phyloP scores from a whole-genome alignment of 768 basidiomycete genomes.

The Hericium erinaceus region DNA sequence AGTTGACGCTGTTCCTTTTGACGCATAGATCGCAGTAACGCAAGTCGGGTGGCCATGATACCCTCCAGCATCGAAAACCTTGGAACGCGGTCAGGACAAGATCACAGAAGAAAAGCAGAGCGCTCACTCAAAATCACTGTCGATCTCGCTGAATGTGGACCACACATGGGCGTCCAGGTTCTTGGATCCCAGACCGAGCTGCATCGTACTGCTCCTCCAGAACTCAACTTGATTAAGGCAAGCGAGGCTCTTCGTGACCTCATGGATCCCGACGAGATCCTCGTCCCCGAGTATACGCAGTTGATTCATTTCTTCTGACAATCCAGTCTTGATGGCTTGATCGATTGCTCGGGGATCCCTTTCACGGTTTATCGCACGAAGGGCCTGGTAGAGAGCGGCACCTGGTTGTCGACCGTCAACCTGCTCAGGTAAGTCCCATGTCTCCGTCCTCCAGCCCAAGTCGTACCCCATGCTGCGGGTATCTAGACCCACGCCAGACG shows the following conservation, averaged over 20 bases:
- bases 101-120: background rate
- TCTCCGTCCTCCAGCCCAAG: conserved; percentile 89
- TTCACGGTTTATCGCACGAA: conserved; percentile 78
- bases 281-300: conserved; percentile 66
- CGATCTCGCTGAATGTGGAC: conserved; percentile 37
- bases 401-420: conserved; percentile 35
- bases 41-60: conserved; percentile 72
- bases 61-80: conserved; percentile 74
- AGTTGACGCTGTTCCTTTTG: conserved; percentile 65
- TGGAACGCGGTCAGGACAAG: conserved; percentile 10
- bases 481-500: conserved; percentile 17
- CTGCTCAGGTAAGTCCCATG: conserved; percentile 85
- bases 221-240: conserved; percentile 68
- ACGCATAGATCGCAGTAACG: conserved; percentile 65
- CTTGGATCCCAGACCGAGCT: conserved; percentile 26
- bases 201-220: conserved; percentile 40
- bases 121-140: conserved; percentile 58
- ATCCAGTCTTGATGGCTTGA: conserved; percentile 35
- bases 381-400: conserved; percentile 62
- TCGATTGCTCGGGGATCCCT: conserved; percentile 46
- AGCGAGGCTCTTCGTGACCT: conserved; percentile 62
- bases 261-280: conserved; percentile 67
- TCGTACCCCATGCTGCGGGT: conserved; percentile 55
- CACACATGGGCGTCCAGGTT: conserved; percentile 27
- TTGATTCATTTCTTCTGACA: conserved; percentile 53